A percentile compares a stretch with the other conserved stretches of the same genome.
These are phyloP conservation scores for Aspergillus biplanus DNA, from an alignment of 495 filamentous ascomycete genomes.

Conservation along the genomic window DNA sequence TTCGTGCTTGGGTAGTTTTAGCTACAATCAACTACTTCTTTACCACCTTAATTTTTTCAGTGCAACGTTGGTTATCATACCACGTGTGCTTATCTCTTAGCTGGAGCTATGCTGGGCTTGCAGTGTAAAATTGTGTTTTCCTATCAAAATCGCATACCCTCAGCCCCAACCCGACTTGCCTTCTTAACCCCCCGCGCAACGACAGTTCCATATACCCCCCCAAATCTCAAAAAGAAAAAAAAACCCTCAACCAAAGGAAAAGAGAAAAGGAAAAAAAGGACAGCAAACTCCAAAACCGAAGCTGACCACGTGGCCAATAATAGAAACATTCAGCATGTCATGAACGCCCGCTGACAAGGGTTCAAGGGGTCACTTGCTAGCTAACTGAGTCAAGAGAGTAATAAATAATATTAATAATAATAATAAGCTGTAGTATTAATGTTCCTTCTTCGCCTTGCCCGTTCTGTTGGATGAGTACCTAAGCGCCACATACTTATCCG, in stretches of 20 bases:
- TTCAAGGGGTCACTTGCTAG: not conserved
- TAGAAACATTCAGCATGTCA: not conserved
- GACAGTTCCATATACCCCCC: no score
- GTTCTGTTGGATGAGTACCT: not conserved
- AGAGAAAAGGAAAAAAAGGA: not conserved
- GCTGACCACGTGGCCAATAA: not conserved
- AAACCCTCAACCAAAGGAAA: not conserved
- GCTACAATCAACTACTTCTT: not conserved
- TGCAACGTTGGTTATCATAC: not conserved
- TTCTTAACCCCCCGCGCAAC: no score
- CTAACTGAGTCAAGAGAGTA: no score
- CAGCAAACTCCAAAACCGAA: not conserved
- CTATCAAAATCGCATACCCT: no score
- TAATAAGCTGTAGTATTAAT: no score
- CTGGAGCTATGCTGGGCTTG: no score
- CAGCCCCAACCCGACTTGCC: no score
- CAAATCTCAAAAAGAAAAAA: not conserved
- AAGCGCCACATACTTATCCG: not conserved
- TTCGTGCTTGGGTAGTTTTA: not conserved
- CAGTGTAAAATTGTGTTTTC: no score
- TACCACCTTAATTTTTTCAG: no score
- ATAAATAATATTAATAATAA: no score
- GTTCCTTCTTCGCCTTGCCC: no score
- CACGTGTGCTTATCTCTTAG: not conserved
- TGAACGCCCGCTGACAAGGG: not conserved